Base-by-base conservation (phyloP, 257 asterid species). In the Nicotiana tabacum region DNA sequence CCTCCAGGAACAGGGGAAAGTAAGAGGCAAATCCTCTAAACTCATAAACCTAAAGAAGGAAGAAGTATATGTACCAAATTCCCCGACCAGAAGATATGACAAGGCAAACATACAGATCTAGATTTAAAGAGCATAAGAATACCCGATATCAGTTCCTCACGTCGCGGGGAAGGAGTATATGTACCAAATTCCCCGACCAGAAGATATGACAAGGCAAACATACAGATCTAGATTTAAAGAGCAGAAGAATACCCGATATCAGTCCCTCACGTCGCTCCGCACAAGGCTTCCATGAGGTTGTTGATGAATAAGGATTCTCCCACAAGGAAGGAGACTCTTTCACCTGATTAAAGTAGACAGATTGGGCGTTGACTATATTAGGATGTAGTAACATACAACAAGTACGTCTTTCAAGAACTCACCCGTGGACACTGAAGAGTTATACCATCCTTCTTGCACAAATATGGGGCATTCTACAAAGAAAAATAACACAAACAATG, bases 241-340 rank as follows among this genome's bases (percentile, higher is more conserved):
- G 80, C 43, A 74, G 51, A 74, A 51, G 61, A 37, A 55, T 83
- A 96, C 99, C 98, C 87, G 97, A 92, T 72, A 89, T 74, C 83
- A 90, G 77, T 77, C 92, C 98, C 83, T 89, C 94, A 30, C 78
- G 93, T 81, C 97, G 88, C 85, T 93, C 97, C 24, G 98, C 96
- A 88, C 99, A 96, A 81, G 98, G 91, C 88, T 92, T 96, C 99
- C 99, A 96, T 9, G 98, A 96, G 64, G 97, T 96, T 77, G 98
- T 94, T 76, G 98, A 97, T 46, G 98, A 93, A 89, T 89, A 85
- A 82, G 99, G 99, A 88, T 96, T 96, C 84, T 93, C 99, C 99
- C 99, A 96, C 16, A 96, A 92, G 66, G 98, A 94, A 39, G 96
- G 87, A 64, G 93, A 64, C 91, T 96, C 99, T 87, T 92, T 96